Base-by-base conservation (phyloP, 2,329 filamentous ascomycete species). In the Fusarium caatingaense region DNA sequence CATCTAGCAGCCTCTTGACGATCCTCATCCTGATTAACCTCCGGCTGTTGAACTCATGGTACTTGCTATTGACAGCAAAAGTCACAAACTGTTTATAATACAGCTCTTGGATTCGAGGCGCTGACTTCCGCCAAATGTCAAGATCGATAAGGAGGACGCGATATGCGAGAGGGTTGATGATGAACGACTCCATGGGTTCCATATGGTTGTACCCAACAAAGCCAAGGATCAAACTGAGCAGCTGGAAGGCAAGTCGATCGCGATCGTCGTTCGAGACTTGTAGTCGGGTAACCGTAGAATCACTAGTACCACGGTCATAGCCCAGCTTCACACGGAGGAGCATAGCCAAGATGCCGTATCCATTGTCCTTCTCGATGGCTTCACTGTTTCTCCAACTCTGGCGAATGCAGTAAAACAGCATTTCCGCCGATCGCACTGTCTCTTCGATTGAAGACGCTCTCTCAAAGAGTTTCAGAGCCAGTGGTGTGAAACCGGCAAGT, bases 371-470 rank as follows among this genome's bases (percentile, higher is more conserved):
- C 79, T 99, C 96, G 92, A 99, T 98, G 27, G 96, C 94, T 78
- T 99, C 97, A 72, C 96, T 98, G 72, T 98, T 98, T 69, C 96
- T 89, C 96, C 97, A 99, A 77, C 92, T 98, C 69, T 92, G 91
- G 71, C 92, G 91, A 51, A 98, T 92, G 64, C 93, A 93, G 69
- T 92, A 89, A 67, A 98, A 94, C 27, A 97, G 84, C 74, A 97
- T 92, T 74, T 97, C 90, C 4, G 97, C 89, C 2, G 94, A 90
- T 56, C 92, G 87, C 12, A 94, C 82, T 28, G 94, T 89, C 46
- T 90, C 90, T 50, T 94, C 89, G 10, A 88, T 84, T 0, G 89
- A 91, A 5, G 85, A 85, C 2, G 96, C 91, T 34, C 91, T 86
- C 76, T 98, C 93, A 9, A 99, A 85, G 37, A 98, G 83, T 76